A percentile compares a stretch with the other conserved stretches of the same genome.
Evolutionary conservation across 2,329 filamentous ascomycete species (phyloP).

Genomic region (Emergomyces pasteurianus): DNA sequence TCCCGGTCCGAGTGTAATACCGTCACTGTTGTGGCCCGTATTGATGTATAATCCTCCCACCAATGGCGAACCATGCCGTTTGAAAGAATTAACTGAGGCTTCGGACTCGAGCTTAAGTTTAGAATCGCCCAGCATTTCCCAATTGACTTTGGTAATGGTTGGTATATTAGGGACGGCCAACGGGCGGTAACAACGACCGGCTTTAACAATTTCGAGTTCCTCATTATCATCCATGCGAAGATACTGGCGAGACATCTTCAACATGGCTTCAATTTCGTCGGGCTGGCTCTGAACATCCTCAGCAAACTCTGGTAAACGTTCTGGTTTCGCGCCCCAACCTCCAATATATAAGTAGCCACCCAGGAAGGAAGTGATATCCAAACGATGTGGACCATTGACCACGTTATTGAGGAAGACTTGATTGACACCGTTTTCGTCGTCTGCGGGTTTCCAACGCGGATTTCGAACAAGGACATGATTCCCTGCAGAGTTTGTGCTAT

Average conservation of each 20-base stretch:
- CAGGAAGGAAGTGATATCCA: not conserved
- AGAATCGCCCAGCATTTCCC: not conserved
- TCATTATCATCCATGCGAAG: not conserved
- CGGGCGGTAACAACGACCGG: not conserved
- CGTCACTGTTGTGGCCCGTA: not conserved
- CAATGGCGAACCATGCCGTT: not conserved
- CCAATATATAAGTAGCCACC: not conserved
- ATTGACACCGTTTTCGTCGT: not conserved
- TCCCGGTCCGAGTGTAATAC: not conserved
- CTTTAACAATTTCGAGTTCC: not conserved
- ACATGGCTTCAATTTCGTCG: not conserved
- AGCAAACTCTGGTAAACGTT: not conserved
- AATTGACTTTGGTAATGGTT: not conserved
- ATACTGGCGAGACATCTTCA: not conserved
- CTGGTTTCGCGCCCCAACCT: not conserved
- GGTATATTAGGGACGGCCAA: not conserved
- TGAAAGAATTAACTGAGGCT: not conserved
- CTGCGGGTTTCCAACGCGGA: not conserved
- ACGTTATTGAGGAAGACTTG: not conserved
- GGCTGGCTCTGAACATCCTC: not conserved
- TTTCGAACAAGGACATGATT: not conserved
- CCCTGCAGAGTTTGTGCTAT: not conserved
- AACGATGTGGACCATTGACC: not conserved
- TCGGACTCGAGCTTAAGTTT: not conserved
- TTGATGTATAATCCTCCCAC: not conserved